These are phyloP conservation scores for Globisporangium iwayamae DNA, from an alignment of 352 stramenopile species.

Conservation along the genomic window DNA sequence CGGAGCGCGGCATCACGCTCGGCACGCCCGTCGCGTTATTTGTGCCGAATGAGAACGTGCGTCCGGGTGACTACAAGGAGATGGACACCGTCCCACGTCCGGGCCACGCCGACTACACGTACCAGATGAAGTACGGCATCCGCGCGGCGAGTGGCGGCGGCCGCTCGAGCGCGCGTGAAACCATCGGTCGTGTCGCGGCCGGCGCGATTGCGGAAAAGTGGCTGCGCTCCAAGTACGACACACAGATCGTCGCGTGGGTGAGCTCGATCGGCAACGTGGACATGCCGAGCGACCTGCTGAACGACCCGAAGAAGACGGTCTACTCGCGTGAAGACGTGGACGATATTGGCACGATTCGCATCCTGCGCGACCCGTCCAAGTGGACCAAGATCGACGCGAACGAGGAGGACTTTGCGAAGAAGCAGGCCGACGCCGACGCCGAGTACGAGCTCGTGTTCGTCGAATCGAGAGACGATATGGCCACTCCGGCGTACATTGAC, in stretches of 20 bases:
- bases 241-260: constrained; percentile 86
- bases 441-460: constrained; percentile 79
- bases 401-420: constrained; percentile 27
- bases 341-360: constrained; percentile 71
- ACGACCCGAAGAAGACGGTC: constrained; percentile 53
- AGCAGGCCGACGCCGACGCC: constrained; percentile 61
- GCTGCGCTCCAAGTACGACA: constrained; percentile 91
- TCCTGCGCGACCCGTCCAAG: constrained; percentile 65
- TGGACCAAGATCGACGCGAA: constrained; percentile 47
- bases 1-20: constrained; percentile 90
- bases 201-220: constrained; percentile 97
- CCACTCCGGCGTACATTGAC: constrained; percentile 90
- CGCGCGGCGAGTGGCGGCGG: constrained; percentile 95
- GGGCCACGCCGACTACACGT: constrained; percentile 98
- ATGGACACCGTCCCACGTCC: constrained; percentile 91
- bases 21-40: constrained; percentile 97
- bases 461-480: constrained; percentile 42
- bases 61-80: constrained; percentile 95
- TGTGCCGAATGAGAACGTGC: constrained; percentile 97
- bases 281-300: constrained; percentile 74
- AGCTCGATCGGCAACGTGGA: constrained; percentile 82
- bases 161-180: constrained; percentile 95
- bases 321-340: constrained; percentile 88
- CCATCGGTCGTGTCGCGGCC: constrained; percentile 97
- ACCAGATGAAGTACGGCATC: constrained; percentile 99